phyloP scores from a whole-genome alignment of 2,329 filamentous ascomycete species.

The Dothistroma pini region DNA sequence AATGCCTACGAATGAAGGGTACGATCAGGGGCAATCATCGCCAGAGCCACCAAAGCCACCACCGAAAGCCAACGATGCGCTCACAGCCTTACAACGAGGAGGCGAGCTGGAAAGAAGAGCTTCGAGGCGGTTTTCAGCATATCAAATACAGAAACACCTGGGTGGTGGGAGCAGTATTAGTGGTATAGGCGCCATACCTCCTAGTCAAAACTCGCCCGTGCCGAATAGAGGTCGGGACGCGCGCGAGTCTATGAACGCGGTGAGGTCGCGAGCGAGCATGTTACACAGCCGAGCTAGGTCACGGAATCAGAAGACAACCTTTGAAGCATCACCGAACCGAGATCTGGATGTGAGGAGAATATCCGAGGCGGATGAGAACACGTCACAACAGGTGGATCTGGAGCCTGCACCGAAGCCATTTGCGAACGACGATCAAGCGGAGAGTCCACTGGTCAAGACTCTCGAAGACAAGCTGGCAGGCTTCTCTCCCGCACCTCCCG shows the following conservation, averaged over 20 bases:
- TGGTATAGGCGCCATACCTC: slow-evolving; percentile 80
- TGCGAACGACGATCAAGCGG: slow-evolving; percentile 23
- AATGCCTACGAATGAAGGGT: slow-evolving; percentile 38
- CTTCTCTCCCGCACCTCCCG: slow-evolving; percentile 25
- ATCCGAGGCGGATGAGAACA: slow-evolving; percentile 55
- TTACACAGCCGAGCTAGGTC: slow-evolving; percentile 30
- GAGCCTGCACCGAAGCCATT: slow-evolving; percentile 28
- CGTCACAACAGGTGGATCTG: slow-evolving; percentile 38
- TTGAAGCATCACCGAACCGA: slow-evolving; percentile 62
- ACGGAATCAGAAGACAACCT: slow-evolving; percentile 23
- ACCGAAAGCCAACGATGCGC: slow-evolving; percentile 80
- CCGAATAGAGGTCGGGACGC: slow-evolving; percentile 83
- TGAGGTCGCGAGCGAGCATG: slow-evolving; percentile 56
- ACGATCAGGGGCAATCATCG: slow-evolving; percentile 37
- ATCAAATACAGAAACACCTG: slow-evolving; percentile 93
- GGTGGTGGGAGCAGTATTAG: slow-evolving; percentile 64
- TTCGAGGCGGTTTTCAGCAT: slow-evolving; percentile 89
- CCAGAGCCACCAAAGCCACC: slow-evolving; percentile 63
- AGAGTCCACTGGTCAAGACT: slow-evolving; percentile 53
- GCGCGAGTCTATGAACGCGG: slow-evolving; percentile 76
- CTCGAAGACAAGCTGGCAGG: slow-evolving; percentile 61
- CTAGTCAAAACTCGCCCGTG: slow-evolving; percentile 71
- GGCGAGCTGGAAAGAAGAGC: slow-evolving; percentile 90
- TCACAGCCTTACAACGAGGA: slow-evolving; percentile 85
- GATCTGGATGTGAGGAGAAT: slow-evolving; percentile 50